Base-by-base conservation (phyloP, 805 yeast genomes). In the Candida broadrunensis region DNA sequence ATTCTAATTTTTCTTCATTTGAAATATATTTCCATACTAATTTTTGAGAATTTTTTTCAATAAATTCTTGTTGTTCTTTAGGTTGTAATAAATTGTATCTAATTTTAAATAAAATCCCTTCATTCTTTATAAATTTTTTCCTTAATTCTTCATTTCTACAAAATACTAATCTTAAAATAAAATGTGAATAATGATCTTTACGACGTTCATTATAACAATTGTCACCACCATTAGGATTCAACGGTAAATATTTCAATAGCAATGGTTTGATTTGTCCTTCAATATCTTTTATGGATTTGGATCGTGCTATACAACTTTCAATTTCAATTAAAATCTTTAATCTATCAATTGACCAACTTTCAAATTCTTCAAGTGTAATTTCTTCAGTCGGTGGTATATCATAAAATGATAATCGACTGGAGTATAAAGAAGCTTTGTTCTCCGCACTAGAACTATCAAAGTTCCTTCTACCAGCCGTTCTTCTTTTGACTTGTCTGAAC, bases 151-250 rank as follows among this genome's bases (percentile, higher is more conserved):
- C 87, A 3, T 81, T 78, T 47, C 95, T 80, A 57, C 97, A 87
- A 58, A 93, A 93, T 35, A 95, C 96, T 30, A 93, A 71, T 41
- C 97, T 73, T 47, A 93, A 65, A 26, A 91, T 90, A 58, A 70
- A 93, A 64, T 93, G 99, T 5, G 96, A 85, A 59, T 87, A 88
- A 55, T 88, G 91, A 63, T 93, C 99, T 58, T 91, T 91, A 48
- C 77, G 77, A 50, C 95, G 78, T 56, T 88, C 95, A 39, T 51
- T 52, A 13, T 9, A 7, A 5, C 9, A 5, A 4, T 5, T 13
- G 14, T 29, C 32, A 29, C 32, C 12, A 7, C 14, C 5, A 27
- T 41, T 43, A 37, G 43, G 46, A 26, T 38, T 42, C 18, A 48
- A 63, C 0, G 97, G 96, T 45, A 93, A 58, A 33, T 69, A 65